Evolutionary conservation across 768 basidiomycete genomes (phyloP), one percentile per base, ranked within the genome.

Genomic region (Phylloporus rhodoxanthus): DNA sequence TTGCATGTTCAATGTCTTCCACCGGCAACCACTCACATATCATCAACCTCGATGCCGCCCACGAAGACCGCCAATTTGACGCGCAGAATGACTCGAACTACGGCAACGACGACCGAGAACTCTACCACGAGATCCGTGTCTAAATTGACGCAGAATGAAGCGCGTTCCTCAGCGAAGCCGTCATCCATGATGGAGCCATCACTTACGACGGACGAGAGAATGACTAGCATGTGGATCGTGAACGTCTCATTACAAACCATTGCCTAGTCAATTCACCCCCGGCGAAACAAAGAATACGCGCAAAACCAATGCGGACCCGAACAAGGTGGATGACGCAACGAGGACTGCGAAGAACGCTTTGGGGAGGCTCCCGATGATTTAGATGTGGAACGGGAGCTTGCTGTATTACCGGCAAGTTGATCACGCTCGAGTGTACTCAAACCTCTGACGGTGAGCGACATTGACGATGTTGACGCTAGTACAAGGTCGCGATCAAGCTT

Each of bases 351-450:
- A 70, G 14, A 71, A 69, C 43, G 72, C 78, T 45, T 62, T 91
- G 8, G 87, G 43, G 60, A 59, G 28, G 68, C 65, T 39, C 68
- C 75, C 0, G 71, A 69, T 3, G 76, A 78, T 54, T 14, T 86
- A 8, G 83, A 90, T 54, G 74, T 89, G 5, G 90, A 91, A 66
- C 75, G 83, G 32, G 87, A 2, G 88, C 84, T 1, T 75, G 75
- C 43, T 82, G 82, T 50, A 67, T 90, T 5, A 60, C 81, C 6
- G 84, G 79, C 8, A 89, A 88, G 63, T 65, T 91, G 2, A 71
- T 88, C 21, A 57, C 74, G 20, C 61, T 91, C 43, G 85, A 87
- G 56, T 45, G 87, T 74, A 29, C 1, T 19, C n/a, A 1, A 7
- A 11, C 26, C 21, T 32, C 34, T 15, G 19, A 23, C 28, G 19